A percentile compares a stretch with the other conserved stretches of the same genome.
Conservation (phyloP, 768 basidiomycete genomes). For the Kwoniella sp. region DNA sequence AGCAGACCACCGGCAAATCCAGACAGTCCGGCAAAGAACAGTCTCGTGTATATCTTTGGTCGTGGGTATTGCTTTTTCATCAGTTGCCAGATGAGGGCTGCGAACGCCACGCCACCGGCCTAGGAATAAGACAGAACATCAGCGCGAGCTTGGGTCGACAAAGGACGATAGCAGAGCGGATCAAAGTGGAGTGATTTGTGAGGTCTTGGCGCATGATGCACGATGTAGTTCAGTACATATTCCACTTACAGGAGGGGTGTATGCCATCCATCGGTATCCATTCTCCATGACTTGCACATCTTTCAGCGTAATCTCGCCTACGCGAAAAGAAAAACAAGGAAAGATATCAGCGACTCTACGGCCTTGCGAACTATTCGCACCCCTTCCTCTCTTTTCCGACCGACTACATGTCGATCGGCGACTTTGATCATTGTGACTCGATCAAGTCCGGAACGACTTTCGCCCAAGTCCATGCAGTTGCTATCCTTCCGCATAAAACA, state of each 20-base stretch:
- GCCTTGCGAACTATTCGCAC: no score
- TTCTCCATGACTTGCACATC: constrained; percentile 28
- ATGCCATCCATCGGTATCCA: constrained; percentile 26
- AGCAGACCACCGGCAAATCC: constrained; percentile 19
- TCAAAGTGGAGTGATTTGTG: background rate
- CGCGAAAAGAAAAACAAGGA: background rate
- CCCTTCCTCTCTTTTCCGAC: no score
- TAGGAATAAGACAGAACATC: no score
- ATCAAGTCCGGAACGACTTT: background rate
- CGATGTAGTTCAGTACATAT: background rate
- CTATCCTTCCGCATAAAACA: no score
- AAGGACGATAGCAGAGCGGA: background rate
- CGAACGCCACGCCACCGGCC: constrained; percentile 17
- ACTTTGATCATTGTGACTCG: no score
- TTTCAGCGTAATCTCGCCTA: constrained; percentile 20
- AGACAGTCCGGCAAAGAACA: constrained; percentile 19
- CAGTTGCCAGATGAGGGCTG: constrained; percentile 19
- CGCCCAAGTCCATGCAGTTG: background rate
- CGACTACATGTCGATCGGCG: no score
- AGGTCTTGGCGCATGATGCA: background rate
- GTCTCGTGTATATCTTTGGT: constrained; percentile 17
- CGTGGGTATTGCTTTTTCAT: constrained; percentile 28
- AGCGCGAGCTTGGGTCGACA: background rate
- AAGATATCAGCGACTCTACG: background rate
- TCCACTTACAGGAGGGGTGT: constrained; percentile 23